phyloP scores from a whole-genome alignment of 1,284 basidiomycete species.

The Agaricales sp. region DNA sequence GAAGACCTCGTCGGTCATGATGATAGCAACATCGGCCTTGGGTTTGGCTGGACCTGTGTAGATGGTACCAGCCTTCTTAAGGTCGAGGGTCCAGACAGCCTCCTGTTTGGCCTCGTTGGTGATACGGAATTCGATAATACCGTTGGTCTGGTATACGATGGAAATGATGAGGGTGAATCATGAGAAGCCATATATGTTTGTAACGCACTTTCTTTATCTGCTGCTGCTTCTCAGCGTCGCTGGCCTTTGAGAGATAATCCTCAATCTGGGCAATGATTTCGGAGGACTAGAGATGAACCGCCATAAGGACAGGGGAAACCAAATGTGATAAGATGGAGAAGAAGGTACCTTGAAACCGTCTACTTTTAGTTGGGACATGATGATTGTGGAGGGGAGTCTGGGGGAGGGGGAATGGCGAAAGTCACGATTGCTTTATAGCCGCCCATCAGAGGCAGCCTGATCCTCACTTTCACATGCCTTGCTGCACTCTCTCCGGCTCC shows the following conservation, averaged over 20 bases:
- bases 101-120: slow-evolving; percentile 72
- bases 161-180: background rate
- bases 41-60: slow-evolving; percentile 70
- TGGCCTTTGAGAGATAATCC: slow-evolving; percentile 51
- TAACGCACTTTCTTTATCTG: slow-evolving; percentile 77
- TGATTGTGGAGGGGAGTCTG: slow-evolving; percentile 7
- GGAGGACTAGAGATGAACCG: slow-evolving; percentile 42
- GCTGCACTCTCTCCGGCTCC: too few species aligned
- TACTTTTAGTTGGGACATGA: slow-evolving; percentile 48
- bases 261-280: slow-evolving; percentile 57
- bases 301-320: background rate
- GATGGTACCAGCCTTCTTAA: slow-evolving; percentile 83
- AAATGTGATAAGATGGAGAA: slow-evolving; percentile 1
- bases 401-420: background rate
- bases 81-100: slow-evolving; percentile 87
- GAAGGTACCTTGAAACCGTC: slow-evolving; percentile 43
- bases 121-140: slow-evolving; percentile 84
- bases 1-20: slow-evolving; percentile 66
- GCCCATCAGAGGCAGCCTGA: too few species aligned
- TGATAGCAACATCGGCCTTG: slow-evolving; percentile 71
- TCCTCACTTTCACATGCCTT: too few species aligned
- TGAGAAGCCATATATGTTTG: too few species aligned
- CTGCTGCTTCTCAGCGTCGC: slow-evolving; percentile 65
- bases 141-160: slow-evolving; percentile 66
- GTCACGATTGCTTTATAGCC: too few species aligned